Conservation (phyloP, 306 rosid genomes). For the Cicer yamashitae region DNA sequence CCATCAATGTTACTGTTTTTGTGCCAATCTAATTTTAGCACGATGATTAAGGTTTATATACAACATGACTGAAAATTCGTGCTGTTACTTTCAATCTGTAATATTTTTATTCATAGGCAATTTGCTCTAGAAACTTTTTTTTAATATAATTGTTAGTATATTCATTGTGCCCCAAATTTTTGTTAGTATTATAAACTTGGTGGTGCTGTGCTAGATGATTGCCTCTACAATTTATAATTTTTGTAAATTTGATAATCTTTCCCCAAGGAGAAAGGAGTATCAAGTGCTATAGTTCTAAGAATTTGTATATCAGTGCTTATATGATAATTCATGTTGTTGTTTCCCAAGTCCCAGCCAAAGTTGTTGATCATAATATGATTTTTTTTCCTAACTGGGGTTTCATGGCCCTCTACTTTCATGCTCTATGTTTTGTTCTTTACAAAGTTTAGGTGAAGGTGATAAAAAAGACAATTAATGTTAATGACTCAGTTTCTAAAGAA, state of each 20-base stretch:
- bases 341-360: constrained; percentile 15
- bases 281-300: constrained; percentile 3
- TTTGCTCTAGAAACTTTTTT: background rate
- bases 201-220: constrained; percentile 24
- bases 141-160: background rate
- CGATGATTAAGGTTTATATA: background rate
- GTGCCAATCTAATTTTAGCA: constrained; percentile 13
- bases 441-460: constrained; percentile 22
- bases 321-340: constrained; percentile 10
- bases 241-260: background rate
- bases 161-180: constrained; percentile 16
- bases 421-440: constrained; percentile 24
- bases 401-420: background rate
- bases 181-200: constrained; percentile 23
- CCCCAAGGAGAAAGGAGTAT: background rate
- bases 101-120: constrained; percentile 2
- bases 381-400: background rate
- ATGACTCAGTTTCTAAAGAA: background rate
- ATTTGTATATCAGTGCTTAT: constrained; percentile 2
- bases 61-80: background rate
- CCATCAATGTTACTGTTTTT: constrained; percentile 19
- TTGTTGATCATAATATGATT: constrained; percentile 1
- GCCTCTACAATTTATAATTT: constrained; percentile 4
- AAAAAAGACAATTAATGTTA: constrained; percentile 18
- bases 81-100: background rate